Base-by-base conservation (phyloP, 2,329 filamentous ascomycete genomes). In the Clonostachys sp. region DNA sequence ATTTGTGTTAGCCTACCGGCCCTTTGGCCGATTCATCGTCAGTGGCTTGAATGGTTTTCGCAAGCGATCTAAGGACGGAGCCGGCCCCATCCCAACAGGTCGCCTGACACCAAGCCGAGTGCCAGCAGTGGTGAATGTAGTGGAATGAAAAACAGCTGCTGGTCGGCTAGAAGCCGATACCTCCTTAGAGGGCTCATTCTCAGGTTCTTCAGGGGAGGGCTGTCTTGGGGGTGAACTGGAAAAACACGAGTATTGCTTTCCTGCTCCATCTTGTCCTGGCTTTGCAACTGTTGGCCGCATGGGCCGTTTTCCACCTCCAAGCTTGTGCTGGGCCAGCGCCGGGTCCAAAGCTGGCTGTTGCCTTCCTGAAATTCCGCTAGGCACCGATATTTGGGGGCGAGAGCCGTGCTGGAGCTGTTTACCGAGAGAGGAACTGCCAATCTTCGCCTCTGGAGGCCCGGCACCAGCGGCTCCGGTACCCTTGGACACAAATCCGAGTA, bases 1-100 rank as follows among this genome's bases (percentile, higher is more conserved):
- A 14, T n/a, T 43, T 34, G 5, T 20, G 24, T 30, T 9, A 30
- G 24, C 24, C 24, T 34, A n/a, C 13, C 59, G 62, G 3, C 58
- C 58, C 43, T 53, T 50, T 16, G 65, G 63, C 33, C 74, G 67
- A 49, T 72, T 75, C 17, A 81, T 73, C 12, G 76, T 81, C 54
- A 81, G 63, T 41, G 74, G 75, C 61, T 78, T 81, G 48, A 82
- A 83, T 6, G 79, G 79, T 56, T 73, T 79, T 47, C 69, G 67
- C 44, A 81, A 57, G 53, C 68, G 70, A 44, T 77, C 72, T 57
- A 81, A 70, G 0, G 74, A 71, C 40, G 73, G 66, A 34, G 77
- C 68, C 1, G 71, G 66, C 4, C 68, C 71, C 38, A 80, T 54
- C 0, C 68, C 68, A 2, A 67, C 64, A 4, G 74, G 73, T 47